Evolutionary conservation across 2,329 filamentous ascomycete species (phyloP), one percentile per base, ranked within the genome.

Genomic region (Orbilia javanica): DNA sequence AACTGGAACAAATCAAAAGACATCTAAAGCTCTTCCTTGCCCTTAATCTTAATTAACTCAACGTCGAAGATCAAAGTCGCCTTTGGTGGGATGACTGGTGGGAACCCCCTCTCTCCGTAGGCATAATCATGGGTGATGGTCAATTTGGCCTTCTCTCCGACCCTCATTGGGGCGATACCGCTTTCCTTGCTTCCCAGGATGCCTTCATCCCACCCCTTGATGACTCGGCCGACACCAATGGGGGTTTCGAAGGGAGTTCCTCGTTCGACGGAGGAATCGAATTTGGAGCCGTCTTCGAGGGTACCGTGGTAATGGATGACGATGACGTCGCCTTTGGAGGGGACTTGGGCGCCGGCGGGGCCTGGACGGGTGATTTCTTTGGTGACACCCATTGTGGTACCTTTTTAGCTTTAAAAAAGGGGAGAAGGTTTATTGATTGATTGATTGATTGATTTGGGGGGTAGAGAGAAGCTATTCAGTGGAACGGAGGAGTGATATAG

Each of bases 61-160:
- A 94, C 97, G 86, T 97, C 93, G 83, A 97, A 97, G 67, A 97
- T 90, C 92, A 82, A 60, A 44, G 48, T 68, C 27, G 57, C 34
- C 65, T 50, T 83, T 74, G 74, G 68, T 53, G 75, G 77, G 42
- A 76, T 70, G 10, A 73, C 64, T 0, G 46, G 52, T 6, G 52
- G 52, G 36, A 65, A 50, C 10, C 68, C 75, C n/a, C 55, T 31
- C 11, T 31, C 46, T 4, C 75, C 75, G 63, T 79, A 79, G 6
- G 44, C 75, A 44, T 48, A 79, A 42, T 73, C 68, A 29, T 88
- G 87, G 80, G 90, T 88, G 83, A 98, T 97, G 81, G 90, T 91
- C 80, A 99, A 87, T 65, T 90, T 92, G 66, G 93, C 91, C 87
- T 93, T 95, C 88, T 98, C 96, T 84, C 95, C 94, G 73, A 97